phyloP scores from a whole-genome alignment of 2,329 filamentous ascomycete species.

The Pseudopyricularia javanii region DNA sequence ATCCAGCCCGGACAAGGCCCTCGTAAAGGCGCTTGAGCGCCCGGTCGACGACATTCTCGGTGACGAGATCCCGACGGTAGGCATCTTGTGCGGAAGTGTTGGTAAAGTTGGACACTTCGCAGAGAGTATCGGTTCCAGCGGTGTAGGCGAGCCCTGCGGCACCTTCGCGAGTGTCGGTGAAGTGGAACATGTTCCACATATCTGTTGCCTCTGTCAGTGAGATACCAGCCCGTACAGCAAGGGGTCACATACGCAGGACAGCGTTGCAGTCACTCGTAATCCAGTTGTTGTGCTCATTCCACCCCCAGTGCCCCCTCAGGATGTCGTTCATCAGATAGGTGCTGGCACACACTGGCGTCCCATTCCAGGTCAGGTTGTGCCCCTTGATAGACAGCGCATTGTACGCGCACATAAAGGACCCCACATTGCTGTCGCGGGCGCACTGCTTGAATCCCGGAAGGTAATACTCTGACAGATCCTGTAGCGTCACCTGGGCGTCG shows the following conservation, averaged over 20 bases:
- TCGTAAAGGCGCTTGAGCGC: conserved; percentile 39
- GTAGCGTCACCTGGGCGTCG: conserved; percentile 32
- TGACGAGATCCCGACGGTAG: conserved; percentile 22
- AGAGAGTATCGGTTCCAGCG: conserved; percentile 15
- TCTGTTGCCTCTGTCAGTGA: too few relatives aligned
- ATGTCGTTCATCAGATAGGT: conserved; percentile 49
- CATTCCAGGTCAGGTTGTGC: conserved; percentile 26
- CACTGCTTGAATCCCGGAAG: conserved; percentile 53
- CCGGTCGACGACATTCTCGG: conserved; percentile 30
- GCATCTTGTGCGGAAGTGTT: conserved; percentile 6
- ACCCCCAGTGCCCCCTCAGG: conserved; percentile 53
- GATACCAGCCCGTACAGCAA: too few relatives aligned
- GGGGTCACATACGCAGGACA: conserved; percentile 20
- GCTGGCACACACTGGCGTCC: conserved; percentile 46
- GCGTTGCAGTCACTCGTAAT: conserved; percentile 56
- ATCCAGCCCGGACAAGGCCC: conserved; percentile 41
- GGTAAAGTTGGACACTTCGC: conserved; percentile 8
- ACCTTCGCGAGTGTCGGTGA: conserved; percentile 8
- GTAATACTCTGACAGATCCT: conserved; percentile 58
- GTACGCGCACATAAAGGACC: conserved; percentile 51
- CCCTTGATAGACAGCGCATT: conserved; percentile 32
- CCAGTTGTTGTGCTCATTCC: conserved; percentile 47
- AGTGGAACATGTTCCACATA: not conserved
- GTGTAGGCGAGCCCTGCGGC: not conserved
- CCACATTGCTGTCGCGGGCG: conserved; percentile 41